A percentile compares a stretch with the other conserved stretches of the same genome.
Conservation (phyloP, 2,329 filamentous ascomycete genomes). For the Trichoderma oligosporum region DNA sequence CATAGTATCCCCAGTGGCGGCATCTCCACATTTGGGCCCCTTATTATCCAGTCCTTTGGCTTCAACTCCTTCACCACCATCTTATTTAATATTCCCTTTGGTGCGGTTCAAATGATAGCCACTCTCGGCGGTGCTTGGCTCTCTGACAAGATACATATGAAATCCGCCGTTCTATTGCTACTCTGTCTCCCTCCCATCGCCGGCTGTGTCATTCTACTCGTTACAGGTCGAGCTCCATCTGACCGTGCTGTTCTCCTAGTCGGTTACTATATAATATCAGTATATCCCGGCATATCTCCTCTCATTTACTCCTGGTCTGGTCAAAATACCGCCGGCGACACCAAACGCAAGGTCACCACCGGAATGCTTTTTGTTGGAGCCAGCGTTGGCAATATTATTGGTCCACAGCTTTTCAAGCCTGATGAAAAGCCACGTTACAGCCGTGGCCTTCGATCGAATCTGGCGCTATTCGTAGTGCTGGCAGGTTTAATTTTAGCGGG, state of each 20-base stretch:
- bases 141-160: conserved; percentile 51
- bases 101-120: conserved; percentile 56
- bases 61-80: conserved; percentile 54
- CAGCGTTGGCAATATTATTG: conserved; percentile 62
- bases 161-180: conserved; percentile 51
- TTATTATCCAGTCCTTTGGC: conserved; percentile 57
- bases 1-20: conserved; percentile 50
- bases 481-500: conserved; percentile 41
- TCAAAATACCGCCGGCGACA: conserved; percentile 61
- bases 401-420: conserved; percentile 57
- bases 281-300: conserved; percentile 55
- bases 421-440: conserved; percentile 55
- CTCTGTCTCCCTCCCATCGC: conserved; percentile 55
- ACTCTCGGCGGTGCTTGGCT: conserved; percentile 56
- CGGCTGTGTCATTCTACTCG: conserved; percentile 52
- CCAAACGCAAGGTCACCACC: conserved; percentile 62
- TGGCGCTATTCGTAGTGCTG: conserved; percentile 56
- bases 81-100: conserved; percentile 59
- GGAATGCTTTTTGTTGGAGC: conserved; percentile 59
- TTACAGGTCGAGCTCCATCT: conserved; percentile 41
- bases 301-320: conserved; percentile 55
- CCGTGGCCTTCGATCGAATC: conserved; percentile 55
- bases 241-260: conserved; percentile 49
- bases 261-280: conserved; percentile 57
- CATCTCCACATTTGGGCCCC: conserved; percentile 55